Percentiles rank a stretch among this genome's conserved stretches.
These are phyloP conservation scores for Avicennia marina DNA, from an alignment of 257 asterid genomes.

Conservation along the genomic window DNA sequence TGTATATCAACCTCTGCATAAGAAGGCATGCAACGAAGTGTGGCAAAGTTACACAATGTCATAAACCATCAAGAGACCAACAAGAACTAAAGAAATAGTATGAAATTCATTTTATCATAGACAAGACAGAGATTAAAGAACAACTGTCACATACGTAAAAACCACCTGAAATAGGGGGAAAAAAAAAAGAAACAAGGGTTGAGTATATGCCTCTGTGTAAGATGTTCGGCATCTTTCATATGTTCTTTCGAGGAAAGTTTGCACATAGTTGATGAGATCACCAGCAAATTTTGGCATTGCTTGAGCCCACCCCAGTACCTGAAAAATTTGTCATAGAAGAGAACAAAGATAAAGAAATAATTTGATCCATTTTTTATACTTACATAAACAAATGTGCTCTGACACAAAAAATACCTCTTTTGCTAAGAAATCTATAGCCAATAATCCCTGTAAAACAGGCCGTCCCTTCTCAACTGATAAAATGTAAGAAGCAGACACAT, in stretches of 20 bases:
- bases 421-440: constrained; percentile 90
- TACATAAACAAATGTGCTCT: constrained; percentile 3
- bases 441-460: constrained; percentile 91
- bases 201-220: constrained; percentile 79
- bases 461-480: constrained; percentile 84
- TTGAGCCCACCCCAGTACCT: constrained; percentile 99
- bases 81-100: constrained; percentile 6
- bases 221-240: constrained; percentile 99
- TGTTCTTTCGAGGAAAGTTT: constrained; percentile 93
- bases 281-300: constrained; percentile 97
- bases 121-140: constrained; percentile 10
- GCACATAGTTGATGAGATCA: constrained; percentile 83
- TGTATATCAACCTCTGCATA: constrained; percentile 4
- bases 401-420: constrained; percentile 65
- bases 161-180: constrained; percentile 14
- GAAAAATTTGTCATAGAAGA: constrained; percentile 21
- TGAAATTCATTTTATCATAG: constrained; percentile 4
- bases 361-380: constrained; percentile 9
- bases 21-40: constrained; percentile 7
- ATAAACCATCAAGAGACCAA: constrained; percentile 6
- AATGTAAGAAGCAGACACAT: constrained; percentile 64
- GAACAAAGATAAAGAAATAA: constrained; percentile 8
- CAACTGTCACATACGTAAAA: constrained; percentile 9
- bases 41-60: constrained; percentile 15
- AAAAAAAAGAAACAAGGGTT: constrained; percentile 13